Conservation (phyloP, 345 rosid genomes). For the Arabidopsis arenosa region DNA sequence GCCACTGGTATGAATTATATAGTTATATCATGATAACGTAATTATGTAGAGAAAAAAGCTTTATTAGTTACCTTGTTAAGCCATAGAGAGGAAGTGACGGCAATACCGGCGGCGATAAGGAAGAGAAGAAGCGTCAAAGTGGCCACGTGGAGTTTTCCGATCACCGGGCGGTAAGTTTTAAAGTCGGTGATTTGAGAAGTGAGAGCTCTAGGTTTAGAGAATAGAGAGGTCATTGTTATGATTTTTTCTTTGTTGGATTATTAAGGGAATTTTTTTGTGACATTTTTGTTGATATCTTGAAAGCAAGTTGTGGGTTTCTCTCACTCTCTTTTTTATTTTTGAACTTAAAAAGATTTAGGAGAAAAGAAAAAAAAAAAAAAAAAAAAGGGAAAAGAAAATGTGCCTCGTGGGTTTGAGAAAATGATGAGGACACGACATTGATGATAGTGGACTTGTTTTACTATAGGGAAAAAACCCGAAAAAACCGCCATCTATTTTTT, state of each 20-base stretch:
- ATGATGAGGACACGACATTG: slow-evolving; percentile 29
- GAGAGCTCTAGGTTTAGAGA: slow-evolving; percentile 45
- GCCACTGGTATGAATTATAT: too few species aligned
- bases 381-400: background rate
- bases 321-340: background rate
- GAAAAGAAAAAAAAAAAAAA: background rate
- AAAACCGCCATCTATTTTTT: too few species aligned
- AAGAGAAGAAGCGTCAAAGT: slow-evolving; percentile 39
- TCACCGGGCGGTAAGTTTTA: slow-evolving; percentile 30
- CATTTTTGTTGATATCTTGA: slow-evolving; percentile 10
- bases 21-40: background rate
- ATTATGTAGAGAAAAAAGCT: background rate
- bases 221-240: slow-evolving; percentile 39
- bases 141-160: slow-evolving; percentile 44
- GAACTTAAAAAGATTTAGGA: background rate
- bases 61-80: slow-evolving; percentile 34
- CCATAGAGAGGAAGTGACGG: slow-evolving; percentile 44
- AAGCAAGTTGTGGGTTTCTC: background rate
- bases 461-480: too few species aligned
- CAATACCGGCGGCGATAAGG: slow-evolving; percentile 34
- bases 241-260: slow-evolving; percentile 5
- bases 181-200: slow-evolving; percentile 33
- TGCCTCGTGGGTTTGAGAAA: slow-evolving; percentile 5
- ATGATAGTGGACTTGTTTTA: slow-evolving; percentile 35
- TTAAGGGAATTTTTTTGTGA: slow-evolving; percentile 14